A percentile compares a stretch with the other conserved stretches of the same genome.
phyloP scores from a whole-genome alignment of 1,139 yeast species.

The Maudiozyma humilis region DNA sequence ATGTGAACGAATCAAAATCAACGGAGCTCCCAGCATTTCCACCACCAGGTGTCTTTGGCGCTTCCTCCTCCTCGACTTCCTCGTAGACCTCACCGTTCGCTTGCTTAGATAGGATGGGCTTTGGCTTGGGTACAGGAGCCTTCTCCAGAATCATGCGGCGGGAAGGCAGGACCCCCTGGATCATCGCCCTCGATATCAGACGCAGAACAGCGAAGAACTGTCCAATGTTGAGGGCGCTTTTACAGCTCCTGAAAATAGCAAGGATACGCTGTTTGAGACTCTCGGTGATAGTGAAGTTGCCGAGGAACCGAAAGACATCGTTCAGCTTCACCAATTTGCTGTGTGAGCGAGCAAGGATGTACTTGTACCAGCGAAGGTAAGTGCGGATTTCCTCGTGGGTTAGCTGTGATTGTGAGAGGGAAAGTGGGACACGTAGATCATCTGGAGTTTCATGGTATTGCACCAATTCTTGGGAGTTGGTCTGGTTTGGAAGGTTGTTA shows the following conservation, averaged over 20 bases:
- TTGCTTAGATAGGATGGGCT: conserved; percentile 52
- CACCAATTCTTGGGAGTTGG: conserved; percentile 2
- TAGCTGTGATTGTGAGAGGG: conserved; percentile 53
- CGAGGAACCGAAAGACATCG: conserved; percentile 57
- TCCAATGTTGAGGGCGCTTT: conserved; percentile 53
- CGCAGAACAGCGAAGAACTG: conserved; percentile 68
- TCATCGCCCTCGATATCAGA: conserved; percentile 46
- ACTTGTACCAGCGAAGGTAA: conserved; percentile 71
- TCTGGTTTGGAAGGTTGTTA: conserved; percentile 1
- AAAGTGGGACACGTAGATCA: conserved; percentile 43
- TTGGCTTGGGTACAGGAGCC: conserved; percentile 61
- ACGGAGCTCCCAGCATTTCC: conserved; percentile 33
- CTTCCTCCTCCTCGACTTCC: conserved; percentile 24
- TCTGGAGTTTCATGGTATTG: conserved; percentile 24
- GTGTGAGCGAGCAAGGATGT: conserved; percentile 50
- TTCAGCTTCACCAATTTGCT: conserved; percentile 47
- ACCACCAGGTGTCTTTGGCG: conserved; percentile 9
- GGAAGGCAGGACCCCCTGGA: conserved; percentile 40
- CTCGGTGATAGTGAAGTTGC: conserved; percentile 49
- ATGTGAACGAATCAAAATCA: conserved; percentile 68
- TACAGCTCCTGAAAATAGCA: conserved; percentile 44
- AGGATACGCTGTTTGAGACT: conserved; percentile 39
- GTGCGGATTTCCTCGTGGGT: conserved; percentile 61
- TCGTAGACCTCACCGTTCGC: conserved; percentile 31
- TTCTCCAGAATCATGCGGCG: conserved; percentile 43